Evolutionary conservation across 176 grass and related monocot genomes (phyloP), one percentile per base, ranked within the genome.

Genomic region (Canna indica): DNA sequence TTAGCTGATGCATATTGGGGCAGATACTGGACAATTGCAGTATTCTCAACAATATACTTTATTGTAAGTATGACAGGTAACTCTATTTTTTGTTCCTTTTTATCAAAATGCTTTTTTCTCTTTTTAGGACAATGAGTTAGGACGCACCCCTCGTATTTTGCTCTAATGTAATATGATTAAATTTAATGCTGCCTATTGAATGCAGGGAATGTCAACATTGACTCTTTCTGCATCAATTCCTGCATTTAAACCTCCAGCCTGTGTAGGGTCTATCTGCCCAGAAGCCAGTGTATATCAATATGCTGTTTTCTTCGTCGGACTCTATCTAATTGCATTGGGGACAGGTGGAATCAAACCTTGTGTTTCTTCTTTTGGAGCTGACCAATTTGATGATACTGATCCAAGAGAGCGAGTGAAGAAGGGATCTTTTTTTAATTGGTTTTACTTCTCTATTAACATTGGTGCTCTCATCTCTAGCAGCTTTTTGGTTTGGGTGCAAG

Each of bases 321-420:
- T 97, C 48, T 97, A 97, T 73, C 84, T 92, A 84, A 85, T 92
- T 59, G 88, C 93, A 68, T 59, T 97, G 41, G 88, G 88, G 32
- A 87, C 88, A 42, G 93, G 93, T 71, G 93, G 93, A 13, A 92
- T 92, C 73, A 97, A 97, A 78, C 93, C 93, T 25, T 97, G 93
- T 62, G 86, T 87, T 20, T 87, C 83, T 46, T 88, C 93, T 30
- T 96, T 96, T 77, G 88, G 88, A 56, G 88, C 93, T 17, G 93
- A 91, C 74, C 91, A 88, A 76, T 96, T 96, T 82, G 91, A 96
- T 86, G 85, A 87, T 65, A 97, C 71, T 75, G 86, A 92, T 63
- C 81, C 82, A 75, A 46, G 45, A 72, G 93, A 97, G 71, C 77
- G 88, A 87, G 62, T 53, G 31, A 87, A 83, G 59, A 91, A 92